phyloP scores from a whole-genome alignment of 768 basidiomycete species.

The Baorangia bicolor region DNA sequence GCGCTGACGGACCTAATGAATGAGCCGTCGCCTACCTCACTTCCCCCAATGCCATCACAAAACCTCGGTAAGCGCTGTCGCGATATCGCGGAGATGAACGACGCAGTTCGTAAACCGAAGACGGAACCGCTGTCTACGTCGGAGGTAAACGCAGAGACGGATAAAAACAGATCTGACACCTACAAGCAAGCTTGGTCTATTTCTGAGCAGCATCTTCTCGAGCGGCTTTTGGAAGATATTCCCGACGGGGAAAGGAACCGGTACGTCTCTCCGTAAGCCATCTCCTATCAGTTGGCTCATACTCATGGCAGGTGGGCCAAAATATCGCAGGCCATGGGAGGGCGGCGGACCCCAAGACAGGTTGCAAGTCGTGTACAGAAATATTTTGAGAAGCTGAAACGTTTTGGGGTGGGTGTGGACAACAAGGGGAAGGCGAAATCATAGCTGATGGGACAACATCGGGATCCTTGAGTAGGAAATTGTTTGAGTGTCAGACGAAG shows the following conservation, averaged over 20 bases:
- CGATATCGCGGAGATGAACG: slow-evolving; percentile 18
- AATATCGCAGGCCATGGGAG: slow-evolving; percentile 81
- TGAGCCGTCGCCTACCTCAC: slow-evolving; percentile 5
- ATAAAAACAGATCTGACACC: slow-evolving; percentile 48
- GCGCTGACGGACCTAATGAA: slow-evolving; percentile 6
- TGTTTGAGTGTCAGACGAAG: no score
- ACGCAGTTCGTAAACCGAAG: slow-evolving; percentile 14
- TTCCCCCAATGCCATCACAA: slow-evolving; percentile 14
- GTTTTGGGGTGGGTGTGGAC: slow-evolving; percentile 57
- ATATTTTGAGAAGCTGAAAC: slow-evolving; percentile 81
- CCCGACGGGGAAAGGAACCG: slow-evolving; percentile 76
- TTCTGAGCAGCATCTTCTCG: slow-evolving; percentile 74
- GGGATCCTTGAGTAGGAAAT: neutral
- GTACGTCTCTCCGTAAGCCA: slow-evolving; percentile 36
- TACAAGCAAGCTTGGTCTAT: slow-evolving; percentile 81
- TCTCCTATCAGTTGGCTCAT: slow-evolving; percentile 10
- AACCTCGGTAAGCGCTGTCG: slow-evolving; percentile 30
- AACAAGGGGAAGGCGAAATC: slow-evolving; percentile 24
- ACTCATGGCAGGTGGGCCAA: slow-evolving; percentile 61
- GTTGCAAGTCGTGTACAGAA: slow-evolving; percentile 90
- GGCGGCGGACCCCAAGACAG: slow-evolving; percentile 72
- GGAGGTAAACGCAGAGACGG: slow-evolving; percentile 22
- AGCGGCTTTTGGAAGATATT: slow-evolving; percentile 70
- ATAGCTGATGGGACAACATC: slow-evolving; percentile 1
- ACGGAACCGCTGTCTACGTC: slow-evolving; percentile 12